Base-by-base conservation (phyloP, 2,329 filamentous ascomycete genomes). In the Trichoderma afroharzianum region DNA sequence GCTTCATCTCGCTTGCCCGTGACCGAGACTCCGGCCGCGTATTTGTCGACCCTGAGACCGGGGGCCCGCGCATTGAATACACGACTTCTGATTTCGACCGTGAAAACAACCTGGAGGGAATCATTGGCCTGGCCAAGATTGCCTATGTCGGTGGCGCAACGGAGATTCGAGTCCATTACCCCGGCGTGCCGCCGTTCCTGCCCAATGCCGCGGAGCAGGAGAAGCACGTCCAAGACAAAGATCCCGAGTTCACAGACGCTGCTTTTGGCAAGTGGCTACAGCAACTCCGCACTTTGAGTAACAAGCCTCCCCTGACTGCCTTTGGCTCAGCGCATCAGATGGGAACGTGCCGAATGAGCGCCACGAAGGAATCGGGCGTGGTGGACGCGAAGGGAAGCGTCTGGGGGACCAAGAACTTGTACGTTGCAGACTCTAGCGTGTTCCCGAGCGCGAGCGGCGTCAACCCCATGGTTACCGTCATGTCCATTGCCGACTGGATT, bases 251-350 rank as follows among this genome's bases (percentile, higher is more conserved):
- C 75, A 88, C 86, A 47, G 88, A 93, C 75, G 80, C 85, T 1
- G 81, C 78, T 1, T 93, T 94, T 80, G 82, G 83, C 33, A 81
- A 83, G 8, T 94, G 92, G 92, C 80, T 93, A 3, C 78, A 79
- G 6, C 78, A 82, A 66, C 72, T 91, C 14, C 80, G 85, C 70
- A 77, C 77, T 43, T 81, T 88, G 24, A 85, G 86, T 50, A 86
- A 86, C 63, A 82, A 81, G 71, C 83, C 85, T 21, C 87, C 88
- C 0, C 82, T 85, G 33, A 83, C 85, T 26, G 79, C 82, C n/a
- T 93, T 89, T 76, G 82, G 85, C 33, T 92, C 89, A n/a, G 93
- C 92, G 21, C 93, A 95, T 80, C 93, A 95, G 82, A 95, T 95
- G 92, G 91, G 92, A 26, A 89, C 89, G 11, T 93, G 91, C 76